phyloP scores from a whole-genome alignment of 495 filamentous ascomycete species.

The Letharia columbiana region DNA sequence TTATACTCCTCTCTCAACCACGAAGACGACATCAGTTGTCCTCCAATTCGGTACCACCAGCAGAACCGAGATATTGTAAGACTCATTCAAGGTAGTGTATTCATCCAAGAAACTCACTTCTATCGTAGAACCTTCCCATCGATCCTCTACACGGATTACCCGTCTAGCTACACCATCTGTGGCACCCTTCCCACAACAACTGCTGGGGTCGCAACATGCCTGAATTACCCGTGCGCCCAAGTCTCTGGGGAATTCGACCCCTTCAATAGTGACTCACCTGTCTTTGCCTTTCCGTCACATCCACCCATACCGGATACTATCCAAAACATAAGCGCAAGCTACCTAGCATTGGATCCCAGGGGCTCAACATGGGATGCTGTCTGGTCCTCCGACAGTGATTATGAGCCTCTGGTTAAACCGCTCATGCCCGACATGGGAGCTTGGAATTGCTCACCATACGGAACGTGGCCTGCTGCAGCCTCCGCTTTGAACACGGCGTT shows the following conservation, averaged over 20 bases:
- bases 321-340: slow-evolving; percentile 2
- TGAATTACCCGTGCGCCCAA: background rate
- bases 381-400: background rate
- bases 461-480: background rate
- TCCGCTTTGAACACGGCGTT: background rate
- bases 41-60: slow-evolving; percentile 9
- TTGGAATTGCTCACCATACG: background rate
- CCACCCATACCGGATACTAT: background rate
- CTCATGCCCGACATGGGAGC: slow-evolving; percentile 4
- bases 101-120: background rate
- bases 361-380: background rate
- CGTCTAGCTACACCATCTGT: slow-evolving; percentile 10
- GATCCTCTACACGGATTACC: background rate
- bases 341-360: slow-evolving; percentile 1
- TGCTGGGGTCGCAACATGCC: slow-evolving; percentile 8
- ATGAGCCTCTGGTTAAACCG: background rate
- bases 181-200: slow-evolving; percentile 11
- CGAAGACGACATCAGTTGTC: slow-evolving; percentile 7
- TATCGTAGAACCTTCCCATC: slow-evolving; percentile 2
- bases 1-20: slow-evolving; percentile 3
- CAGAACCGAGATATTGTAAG: background rate
- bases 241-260: background rate
- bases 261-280: background rate
- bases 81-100: background rate
- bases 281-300: slow-evolving; percentile 6